Percentiles rank a stretch among this genome's conserved stretches.
Evolutionary conservation across 2,329 filamentous ascomycete genomes (phyloP).

Genomic region (Anisogramma anomala): DNA sequence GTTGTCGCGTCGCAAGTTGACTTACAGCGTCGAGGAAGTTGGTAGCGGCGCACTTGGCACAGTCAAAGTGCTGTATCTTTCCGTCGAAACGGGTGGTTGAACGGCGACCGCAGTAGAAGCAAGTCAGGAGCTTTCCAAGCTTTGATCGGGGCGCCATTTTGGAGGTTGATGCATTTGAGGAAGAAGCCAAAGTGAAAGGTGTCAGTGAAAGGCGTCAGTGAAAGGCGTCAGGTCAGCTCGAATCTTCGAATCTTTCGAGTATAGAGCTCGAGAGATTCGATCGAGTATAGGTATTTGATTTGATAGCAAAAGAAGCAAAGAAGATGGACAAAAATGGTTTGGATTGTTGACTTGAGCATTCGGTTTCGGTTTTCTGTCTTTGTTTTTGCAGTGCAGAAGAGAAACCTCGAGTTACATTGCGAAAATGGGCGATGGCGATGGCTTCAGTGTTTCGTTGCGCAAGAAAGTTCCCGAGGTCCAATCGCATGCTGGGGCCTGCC

Average conservation of each 20-base stretch:
- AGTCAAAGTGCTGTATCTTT: conserved; percentile 55
- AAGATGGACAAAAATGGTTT: no score
- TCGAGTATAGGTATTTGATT: neutral
- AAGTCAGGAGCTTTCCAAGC: conserved; percentile 39
- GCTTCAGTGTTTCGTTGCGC: no score
- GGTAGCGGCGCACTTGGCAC: conserved; percentile 67
- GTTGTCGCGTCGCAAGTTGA: neutral
- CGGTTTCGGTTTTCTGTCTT: no score
- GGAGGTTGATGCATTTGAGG: conserved; percentile 7
- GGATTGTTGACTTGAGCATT: neutral
- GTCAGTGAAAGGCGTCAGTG: conserved; percentile 24
- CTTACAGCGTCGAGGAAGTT: conserved; percentile 81
- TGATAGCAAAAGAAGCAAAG: no score
- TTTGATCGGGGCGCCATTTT: conserved; percentile 31
- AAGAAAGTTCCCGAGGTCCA: no score
- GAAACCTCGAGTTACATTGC: no score
- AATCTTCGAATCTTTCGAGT: neutral
- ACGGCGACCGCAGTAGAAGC: conserved; percentile 74
- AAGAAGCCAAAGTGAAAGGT: conserved; percentile 17
- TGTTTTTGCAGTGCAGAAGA: no score
- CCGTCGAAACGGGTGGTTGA: conserved; percentile 50
- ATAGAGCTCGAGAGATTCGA: neutral
- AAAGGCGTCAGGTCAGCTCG: neutral
- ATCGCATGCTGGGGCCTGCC: no score
- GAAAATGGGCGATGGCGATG: no score